Base-by-base conservation (phyloP, 78 protist species). In the Bodo saltans region DNA sequence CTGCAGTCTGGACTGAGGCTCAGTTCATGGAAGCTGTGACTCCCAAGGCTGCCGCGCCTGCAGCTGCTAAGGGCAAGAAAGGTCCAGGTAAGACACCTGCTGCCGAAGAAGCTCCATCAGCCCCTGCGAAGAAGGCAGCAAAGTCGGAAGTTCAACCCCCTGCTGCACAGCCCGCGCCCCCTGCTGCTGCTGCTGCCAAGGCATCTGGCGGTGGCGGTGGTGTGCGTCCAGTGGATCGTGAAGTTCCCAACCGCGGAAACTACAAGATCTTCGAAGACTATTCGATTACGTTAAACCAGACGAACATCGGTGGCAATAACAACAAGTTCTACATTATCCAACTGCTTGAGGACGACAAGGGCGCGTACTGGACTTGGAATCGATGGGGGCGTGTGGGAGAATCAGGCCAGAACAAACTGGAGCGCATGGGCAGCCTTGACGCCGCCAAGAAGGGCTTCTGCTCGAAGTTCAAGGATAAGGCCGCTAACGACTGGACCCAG, bases 351-450 rank as follows among this genome's bases (percentile, higher is more conserved):
- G 3, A 32, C n/a, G 74, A 11, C 60, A 74, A 26, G 39, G 67
- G 33, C 34, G 21, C 21, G 8, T 78, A 52, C 84, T 70, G 23
- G 37, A 1, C 30, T 35, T 85, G 83, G 85, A 85, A 38, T 38
- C 83, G 88, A n/a, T 85, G 84, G 83, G 88, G 88, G 38, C 71
- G 88, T 0, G 86, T 87, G n/a, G 89, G 89, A 28, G 68, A 60
- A 28, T 17, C 11, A 71, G 85, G 89, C 68, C 85, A 72, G 72
- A 79, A 41, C 85, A 52, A 74, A 32, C 28, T 74, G 34, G 21
- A 0, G 70, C 80, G 35, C 47, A 0, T 1, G 32, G 69, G 47
- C 37, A 3, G 4, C 75, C 28, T 47, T 40, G 2, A 0, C 76
- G 37, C 37, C 52, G 85, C 27, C 8, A 81, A 34, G 35, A 2